Base-by-base conservation (phyloP, 2,329 filamentous ascomycete genomes). In the Fusarium marasasianum region DNA sequence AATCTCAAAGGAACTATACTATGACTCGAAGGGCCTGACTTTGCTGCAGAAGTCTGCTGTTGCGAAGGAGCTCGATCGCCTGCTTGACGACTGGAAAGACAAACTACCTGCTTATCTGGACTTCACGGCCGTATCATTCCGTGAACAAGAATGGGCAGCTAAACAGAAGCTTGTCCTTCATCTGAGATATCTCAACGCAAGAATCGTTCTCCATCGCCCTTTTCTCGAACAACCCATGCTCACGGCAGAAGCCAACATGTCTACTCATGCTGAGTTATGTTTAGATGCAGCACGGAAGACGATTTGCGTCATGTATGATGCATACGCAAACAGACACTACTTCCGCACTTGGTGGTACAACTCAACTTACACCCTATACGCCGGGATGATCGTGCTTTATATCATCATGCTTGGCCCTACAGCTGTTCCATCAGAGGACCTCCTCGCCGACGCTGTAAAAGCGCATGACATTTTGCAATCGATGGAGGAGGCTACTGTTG, bases 261-360 rank as follows among this genome's bases (percentile, higher is more conserved):
- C 53, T 4, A 45, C 40, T 1, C 61, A 63, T 15, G 61, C n/a
- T 4, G 54, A 60, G 3, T 1, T 48, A 10, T 63, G 61, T 4
- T 8, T 63, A 15, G 61, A 48, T 1, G 61, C 61, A 3, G 61
- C 61, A 6, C 43, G 54, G 15, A 47, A 48, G 9, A 63, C 61
- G 0, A 60, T 63, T 33, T 58, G 43, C 10, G 18, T 63, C 14
- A 60, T 63, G 54, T 60, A 63, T 8, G 54, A 63, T 3, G 54
- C 61, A 6, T 63, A 63, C 1, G 29, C 54, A 15, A 60, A 63
- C 15, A 17, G 61, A 15, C 54, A 60, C 8, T 63, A 63, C 18
- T 63, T 63, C 22, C 61, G 61, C 3, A 63, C 54, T 10, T 63
- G 61, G 61, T 66, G 64, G 60, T 66, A 66, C 17, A 66, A 66